Percentiles rank a stretch among this genome's conserved stretches.
phyloP scores from a whole-genome alignment of 2,329 filamentous ascomycete species.

The Conoideocrella luteorostrata region DNA sequence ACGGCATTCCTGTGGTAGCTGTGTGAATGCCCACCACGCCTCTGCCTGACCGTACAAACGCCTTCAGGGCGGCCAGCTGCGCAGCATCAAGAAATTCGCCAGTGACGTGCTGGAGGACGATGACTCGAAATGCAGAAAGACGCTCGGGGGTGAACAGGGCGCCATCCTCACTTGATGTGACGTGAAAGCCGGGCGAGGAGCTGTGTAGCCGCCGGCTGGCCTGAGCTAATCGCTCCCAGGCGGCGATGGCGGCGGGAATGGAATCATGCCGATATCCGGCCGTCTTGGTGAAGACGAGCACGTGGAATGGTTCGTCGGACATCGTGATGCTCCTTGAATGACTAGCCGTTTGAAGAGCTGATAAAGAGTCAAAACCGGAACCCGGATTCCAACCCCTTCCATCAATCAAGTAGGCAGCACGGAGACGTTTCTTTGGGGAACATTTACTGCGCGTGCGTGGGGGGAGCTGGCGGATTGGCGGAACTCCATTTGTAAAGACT shows the following conservation, averaged over 20 bases:
- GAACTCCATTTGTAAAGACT: too few relatives aligned
- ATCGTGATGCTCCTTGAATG: too few relatives aligned
- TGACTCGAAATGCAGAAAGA: slow-evolving; percentile 25
- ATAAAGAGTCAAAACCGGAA: too few relatives aligned
- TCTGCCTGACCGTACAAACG: slow-evolving; percentile 26
- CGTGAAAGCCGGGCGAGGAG: slow-evolving; percentile 17
- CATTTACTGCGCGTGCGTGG: too few relatives aligned
- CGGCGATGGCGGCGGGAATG: slow-evolving; percentile 29
- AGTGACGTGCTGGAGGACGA: slow-evolving; percentile 33
- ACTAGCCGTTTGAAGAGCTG: too few relatives aligned
- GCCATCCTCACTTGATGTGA: slow-evolving; percentile 31
- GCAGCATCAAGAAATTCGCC: slow-evolving; percentile 28
- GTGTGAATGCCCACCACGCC: slow-evolving; percentile 36
- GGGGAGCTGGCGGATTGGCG: too few relatives aligned
- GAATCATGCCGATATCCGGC: slow-evolving; percentile 31
- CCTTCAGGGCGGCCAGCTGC: slow-evolving; percentile 27
- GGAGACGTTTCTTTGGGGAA: too few relatives aligned
- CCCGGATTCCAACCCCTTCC: too few relatives aligned
- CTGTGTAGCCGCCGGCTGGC: not conserved
- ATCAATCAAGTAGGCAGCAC: too few relatives aligned
- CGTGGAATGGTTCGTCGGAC: slow-evolving; percentile 15
- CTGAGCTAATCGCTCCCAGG: slow-evolving; percentile 11
- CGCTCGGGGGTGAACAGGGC: slow-evolving; percentile 21
- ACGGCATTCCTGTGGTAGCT: slow-evolving; percentile 14
- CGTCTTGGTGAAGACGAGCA: slow-evolving; percentile 35